A percentile compares a stretch with the other conserved stretches of the same genome.
Evolutionary conservation across 2,329 filamentous ascomycete species (phyloP).

Genomic region (Keithomyces neogunnii): DNA sequence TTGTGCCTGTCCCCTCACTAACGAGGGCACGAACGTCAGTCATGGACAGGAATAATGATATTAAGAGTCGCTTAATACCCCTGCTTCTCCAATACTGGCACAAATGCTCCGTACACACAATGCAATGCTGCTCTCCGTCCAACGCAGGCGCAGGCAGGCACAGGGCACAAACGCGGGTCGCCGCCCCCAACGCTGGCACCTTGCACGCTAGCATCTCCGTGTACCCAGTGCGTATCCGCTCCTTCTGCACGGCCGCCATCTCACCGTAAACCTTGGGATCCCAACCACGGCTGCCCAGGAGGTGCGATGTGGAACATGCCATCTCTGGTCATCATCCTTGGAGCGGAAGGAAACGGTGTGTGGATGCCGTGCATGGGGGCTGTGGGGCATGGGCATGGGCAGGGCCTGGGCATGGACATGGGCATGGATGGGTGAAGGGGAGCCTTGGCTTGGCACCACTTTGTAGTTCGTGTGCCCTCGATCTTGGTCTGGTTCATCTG

Average conservation of each 20-base stretch:
- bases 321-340: neutral
- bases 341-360: neutral
- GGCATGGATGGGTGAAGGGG: neutral
- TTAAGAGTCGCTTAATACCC: too few relatives aligned
- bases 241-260: neutral
- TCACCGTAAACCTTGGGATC: neutral
- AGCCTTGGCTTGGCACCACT: neutral
- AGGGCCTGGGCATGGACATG: neutral
- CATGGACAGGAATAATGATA: neutral
- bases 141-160: neutral
- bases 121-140: too few relatives aligned
- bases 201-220: neutral
- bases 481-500: slow-evolving; percentile 4
- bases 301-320: slow-evolving; percentile 7
- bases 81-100: too few relatives aligned
- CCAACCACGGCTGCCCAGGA: neutral
- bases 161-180: neutral
- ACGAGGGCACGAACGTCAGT: neutral
- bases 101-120: neutral
- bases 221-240: slow-evolving; percentile 8
- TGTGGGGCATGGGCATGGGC: neutral
- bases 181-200: neutral
- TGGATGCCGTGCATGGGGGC: neutral
- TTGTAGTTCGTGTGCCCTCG: neutral
- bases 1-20: neutral